These are phyloP conservation scores for Pelargonium fulgidum DNA, from an alignment of 441 rosid genomes.

Conservation along the genomic window DNA sequence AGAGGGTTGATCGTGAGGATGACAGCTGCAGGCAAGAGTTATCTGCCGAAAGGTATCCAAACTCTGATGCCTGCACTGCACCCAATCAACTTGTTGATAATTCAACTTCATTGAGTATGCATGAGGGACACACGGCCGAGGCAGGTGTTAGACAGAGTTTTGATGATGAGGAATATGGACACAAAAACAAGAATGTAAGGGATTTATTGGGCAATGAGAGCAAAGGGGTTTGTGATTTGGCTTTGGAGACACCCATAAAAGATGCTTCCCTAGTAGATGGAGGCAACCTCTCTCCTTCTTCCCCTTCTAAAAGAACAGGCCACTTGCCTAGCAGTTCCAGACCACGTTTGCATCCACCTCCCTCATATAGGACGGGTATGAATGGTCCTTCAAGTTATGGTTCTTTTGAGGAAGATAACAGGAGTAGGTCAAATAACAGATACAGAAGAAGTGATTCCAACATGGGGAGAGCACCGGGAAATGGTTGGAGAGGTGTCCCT, in stretches of 20 bases:
- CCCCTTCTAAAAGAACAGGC: constrained; percentile 1
- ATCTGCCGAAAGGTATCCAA: background rate
- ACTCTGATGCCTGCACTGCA: background rate
- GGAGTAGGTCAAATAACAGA: constrained; percentile 6
- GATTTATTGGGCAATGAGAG: background rate
- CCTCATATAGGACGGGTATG: background rate
- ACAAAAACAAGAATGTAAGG: background rate
- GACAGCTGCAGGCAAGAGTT: background rate
- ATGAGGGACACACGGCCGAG: background rate
- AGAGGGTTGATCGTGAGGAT: background rate
- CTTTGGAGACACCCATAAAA: background rate
- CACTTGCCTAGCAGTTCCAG: constrained; percentile 12
- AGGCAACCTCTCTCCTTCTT: background rate
- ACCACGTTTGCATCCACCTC: background rate
- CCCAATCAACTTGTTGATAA: background rate
- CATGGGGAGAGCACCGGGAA: constrained; percentile 14
- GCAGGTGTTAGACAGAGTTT: constrained; percentile 3
- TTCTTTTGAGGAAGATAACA: background rate
- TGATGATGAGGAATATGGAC: constrained; percentile 2
- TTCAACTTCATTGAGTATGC: background rate
- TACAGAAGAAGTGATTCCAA: constrained; percentile 6
- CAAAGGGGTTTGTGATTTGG: background rate
- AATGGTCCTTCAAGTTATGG: background rate
- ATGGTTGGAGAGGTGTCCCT: constrained; percentile 10
- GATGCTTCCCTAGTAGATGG: constrained; percentile 1